These are phyloP conservation scores for Yarrowia osloensis DNA, from an alignment of 805 yeast genomes.

Conservation along the genomic window DNA sequence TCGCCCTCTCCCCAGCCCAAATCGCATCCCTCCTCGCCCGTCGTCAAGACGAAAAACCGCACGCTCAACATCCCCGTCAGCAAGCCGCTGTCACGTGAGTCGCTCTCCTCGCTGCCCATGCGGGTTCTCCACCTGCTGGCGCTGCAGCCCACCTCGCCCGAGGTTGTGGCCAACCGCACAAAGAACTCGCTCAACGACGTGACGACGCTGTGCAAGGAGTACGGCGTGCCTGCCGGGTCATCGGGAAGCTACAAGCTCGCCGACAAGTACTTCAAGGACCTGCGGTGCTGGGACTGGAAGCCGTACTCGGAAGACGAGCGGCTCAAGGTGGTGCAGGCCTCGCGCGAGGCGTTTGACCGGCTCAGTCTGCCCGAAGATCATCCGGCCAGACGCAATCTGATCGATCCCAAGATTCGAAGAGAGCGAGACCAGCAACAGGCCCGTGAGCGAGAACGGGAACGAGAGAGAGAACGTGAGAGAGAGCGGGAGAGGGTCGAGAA, in stretches of 20 bases:
- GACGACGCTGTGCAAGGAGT: slow-evolving; percentile 40
- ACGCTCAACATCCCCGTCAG: slow-evolving; percentile 33
- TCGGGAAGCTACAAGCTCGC: slow-evolving; percentile 36
- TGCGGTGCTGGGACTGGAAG: slow-evolving; percentile 45
- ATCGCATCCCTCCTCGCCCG: slow-evolving; percentile 27
- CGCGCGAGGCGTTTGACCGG: slow-evolving; percentile 40
- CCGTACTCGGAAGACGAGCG: slow-evolving; percentile 43
- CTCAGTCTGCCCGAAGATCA: slow-evolving; percentile 39
- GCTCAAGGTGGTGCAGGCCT: slow-evolving; percentile 38
- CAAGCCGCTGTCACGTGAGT: slow-evolving; percentile 36
- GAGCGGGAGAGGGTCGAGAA: slow-evolving; percentile 14
- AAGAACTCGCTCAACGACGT: slow-evolving; percentile 41
- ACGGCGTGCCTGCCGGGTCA: no score
- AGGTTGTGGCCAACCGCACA: slow-evolving; percentile 41
- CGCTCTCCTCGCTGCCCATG: slow-evolving; percentile 37
- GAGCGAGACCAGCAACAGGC: slow-evolving; percentile 22
- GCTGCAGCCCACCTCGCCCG: slow-evolving; percentile 49
- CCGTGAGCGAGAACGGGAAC: background rate
- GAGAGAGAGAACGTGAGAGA: slow-evolving; percentile 9
- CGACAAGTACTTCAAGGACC: slow-evolving; percentile 39
- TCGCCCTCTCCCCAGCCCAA: slow-evolving; percentile 16
- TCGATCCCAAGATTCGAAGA: slow-evolving; percentile 39
- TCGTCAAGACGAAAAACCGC: slow-evolving; percentile 23
- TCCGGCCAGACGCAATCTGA: slow-evolving; percentile 38
- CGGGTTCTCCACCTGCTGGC: slow-evolving; percentile 52